phyloP scores from a whole-genome alignment of 768 basidiomycete species.

The Clitopilus passeckerianus region DNA sequence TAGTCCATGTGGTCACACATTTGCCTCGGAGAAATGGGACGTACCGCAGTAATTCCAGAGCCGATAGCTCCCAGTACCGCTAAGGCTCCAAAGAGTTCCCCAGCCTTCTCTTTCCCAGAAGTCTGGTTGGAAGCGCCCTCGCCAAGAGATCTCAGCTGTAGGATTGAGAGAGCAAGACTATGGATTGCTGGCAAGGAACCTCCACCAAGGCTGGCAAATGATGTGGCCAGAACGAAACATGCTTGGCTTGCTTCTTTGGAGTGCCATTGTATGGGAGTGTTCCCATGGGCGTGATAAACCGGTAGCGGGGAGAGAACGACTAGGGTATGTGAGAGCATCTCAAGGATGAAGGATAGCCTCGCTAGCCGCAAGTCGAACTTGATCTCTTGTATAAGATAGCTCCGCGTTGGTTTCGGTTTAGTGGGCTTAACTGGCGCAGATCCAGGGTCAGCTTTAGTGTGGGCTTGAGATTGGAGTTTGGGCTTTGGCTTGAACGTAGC shows the following conservation, averaged over 20 bases:
- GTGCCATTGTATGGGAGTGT: not conserved
- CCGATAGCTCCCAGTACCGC: constrained; percentile 67
- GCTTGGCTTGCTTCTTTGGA: constrained; percentile 27
- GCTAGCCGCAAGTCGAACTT: constrained; percentile 65
- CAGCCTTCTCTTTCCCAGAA: constrained; percentile 27
- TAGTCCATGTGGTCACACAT: not conserved
- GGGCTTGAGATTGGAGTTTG: not conserved
- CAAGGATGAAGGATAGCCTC: constrained; percentile 57
- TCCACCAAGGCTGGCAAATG: constrained; percentile 57
- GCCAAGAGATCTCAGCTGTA: constrained; percentile 37
- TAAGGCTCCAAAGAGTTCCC: constrained; percentile 67
- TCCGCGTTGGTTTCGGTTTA: constrained; percentile 44
- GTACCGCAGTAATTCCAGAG: constrained; percentile 57
- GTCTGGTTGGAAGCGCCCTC: constrained; percentile 11
- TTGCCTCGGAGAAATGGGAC: not conserved
- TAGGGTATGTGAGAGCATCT: constrained; percentile 58
- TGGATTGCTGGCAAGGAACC: constrained; percentile 68
- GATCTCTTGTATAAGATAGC: constrained; percentile 58
- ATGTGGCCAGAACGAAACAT: constrained; percentile 58
- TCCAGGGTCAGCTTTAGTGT: not conserved
- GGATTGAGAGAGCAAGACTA: constrained; percentile 65
- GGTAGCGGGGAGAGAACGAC: constrained; percentile 52
- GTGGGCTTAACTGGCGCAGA: constrained; percentile 12
- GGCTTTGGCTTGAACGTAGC: constrained; percentile 48
- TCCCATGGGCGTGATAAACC: constrained; percentile 21